Percentiles rank a stretch among this genome's conserved stretches.
phyloP scores from a whole-genome alignment of 2,329 filamentous ascomycete species.

The Sclerotinia glacialis region DNA sequence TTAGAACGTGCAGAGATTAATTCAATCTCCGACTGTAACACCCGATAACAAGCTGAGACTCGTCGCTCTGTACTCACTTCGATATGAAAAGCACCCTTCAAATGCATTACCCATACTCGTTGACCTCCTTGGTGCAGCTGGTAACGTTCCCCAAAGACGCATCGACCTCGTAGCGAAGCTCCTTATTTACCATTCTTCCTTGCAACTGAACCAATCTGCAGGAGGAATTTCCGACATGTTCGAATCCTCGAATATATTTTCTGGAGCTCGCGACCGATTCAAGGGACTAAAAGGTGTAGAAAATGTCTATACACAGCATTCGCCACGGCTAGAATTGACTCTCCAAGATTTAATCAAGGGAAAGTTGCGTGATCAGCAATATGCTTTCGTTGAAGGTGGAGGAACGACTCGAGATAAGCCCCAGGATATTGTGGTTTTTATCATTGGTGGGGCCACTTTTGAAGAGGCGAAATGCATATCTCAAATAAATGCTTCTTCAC shows the following conservation, averaged over 20 bases:
- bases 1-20: constrained; percentile 79
- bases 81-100: constrained; percentile 82
- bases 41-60: constrained; percentile 82
- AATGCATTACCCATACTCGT: constrained; percentile 81
- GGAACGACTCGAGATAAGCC: constrained; percentile 89
- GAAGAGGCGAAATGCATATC: constrained; percentile 96
- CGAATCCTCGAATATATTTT: constrained; percentile 86
- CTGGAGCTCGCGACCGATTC: constrained; percentile 80
- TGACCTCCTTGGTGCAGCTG: constrained; percentile 80
- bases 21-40: constrained; percentile 75
- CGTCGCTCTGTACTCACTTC: constrained; percentile 90
- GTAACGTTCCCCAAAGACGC: constrained; percentile 71
- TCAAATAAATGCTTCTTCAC: constrained; percentile 87
- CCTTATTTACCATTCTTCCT: constrained; percentile 78
- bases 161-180: constrained; percentile 80
- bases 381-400: constrained; percentile 88
- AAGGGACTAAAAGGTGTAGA: constrained; percentile 96
- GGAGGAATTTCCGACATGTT: constrained; percentile 88
- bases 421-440: constrained; percentile 93
- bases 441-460: constrained; percentile 89
- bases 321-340: constrained; percentile 79
- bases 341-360: constrained; percentile 94
- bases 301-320: constrained; percentile 98
- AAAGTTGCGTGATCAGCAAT: constrained; percentile 77
- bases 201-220: constrained; percentile 73